These are phyloP conservation scores for Termitomyces sp. DNA, from an alignment of 768 basidiomycete genomes.

Conservation along the genomic window DNA sequence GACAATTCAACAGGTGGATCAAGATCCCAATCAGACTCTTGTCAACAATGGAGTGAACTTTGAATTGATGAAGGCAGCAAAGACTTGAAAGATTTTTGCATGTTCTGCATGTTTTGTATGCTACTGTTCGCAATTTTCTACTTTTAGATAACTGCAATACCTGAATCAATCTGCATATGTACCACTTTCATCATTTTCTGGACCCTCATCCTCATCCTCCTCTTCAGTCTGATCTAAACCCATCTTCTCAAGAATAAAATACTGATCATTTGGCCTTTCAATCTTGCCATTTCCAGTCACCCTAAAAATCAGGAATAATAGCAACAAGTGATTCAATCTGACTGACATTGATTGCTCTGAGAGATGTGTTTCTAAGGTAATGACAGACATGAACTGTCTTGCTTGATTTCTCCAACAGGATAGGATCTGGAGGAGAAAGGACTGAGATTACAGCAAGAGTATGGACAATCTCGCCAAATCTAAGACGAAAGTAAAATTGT, in stretches of 20 bases:
- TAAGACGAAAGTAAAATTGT: not conserved
- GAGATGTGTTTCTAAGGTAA: not conserved
- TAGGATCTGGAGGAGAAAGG: constrained; percentile 1
- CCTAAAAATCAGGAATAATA: not conserved
- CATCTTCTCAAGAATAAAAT: not conserved
- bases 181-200: not conserved
- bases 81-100: no score
- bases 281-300: not conserved
- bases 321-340: not conserved
- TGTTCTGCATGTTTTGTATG: no score
- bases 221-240: not conserved
- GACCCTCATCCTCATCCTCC: not conserved
- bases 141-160: no score
- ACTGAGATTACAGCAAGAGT: constrained; percentile 4
- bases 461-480: not conserved
- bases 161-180: not conserved
- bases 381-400: not conserved
- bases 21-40: no score
- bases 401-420: not conserved
- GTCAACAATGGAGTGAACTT: no score
- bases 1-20: no score
- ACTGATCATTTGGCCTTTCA: not conserved
- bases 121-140: no score
- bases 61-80: no score
- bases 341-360: not conserved